These are phyloP conservation scores for Calonectria pauciramosa DNA, from an alignment of 2,329 filamentous ascomycete genomes.

Conservation along the genomic window DNA sequence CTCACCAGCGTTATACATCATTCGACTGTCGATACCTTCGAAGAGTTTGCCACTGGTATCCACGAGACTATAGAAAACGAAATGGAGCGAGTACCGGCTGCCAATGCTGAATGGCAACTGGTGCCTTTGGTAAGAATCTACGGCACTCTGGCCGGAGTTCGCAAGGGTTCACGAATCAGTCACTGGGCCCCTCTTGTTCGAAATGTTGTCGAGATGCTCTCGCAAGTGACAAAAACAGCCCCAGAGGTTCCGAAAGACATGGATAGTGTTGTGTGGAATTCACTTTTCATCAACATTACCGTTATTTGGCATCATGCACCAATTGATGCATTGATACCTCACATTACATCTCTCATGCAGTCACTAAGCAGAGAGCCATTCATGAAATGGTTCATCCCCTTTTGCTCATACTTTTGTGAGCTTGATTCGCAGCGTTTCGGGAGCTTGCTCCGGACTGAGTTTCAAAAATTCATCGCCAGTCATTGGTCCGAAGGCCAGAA, in stretches of 20 bases:
- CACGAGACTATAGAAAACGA: slow-evolving; percentile 61
- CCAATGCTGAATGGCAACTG: slow-evolving; percentile 52
- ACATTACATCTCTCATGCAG: slow-evolving; percentile 75
- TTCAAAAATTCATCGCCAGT: slow-evolving; percentile 85
- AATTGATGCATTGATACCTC: slow-evolving; percentile 82
- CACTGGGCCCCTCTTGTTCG: slow-evolving; percentile 79
- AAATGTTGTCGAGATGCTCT: slow-evolving; percentile 66
- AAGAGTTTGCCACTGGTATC: slow-evolving; percentile 74
- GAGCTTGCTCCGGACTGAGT: slow-evolving; percentile 82
- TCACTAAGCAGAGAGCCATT: slow-evolving; percentile 75
- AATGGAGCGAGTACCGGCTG: slow-evolving; percentile 48
- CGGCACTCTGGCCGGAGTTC: slow-evolving; percentile 80
- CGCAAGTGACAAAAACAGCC: slow-evolving; percentile 57
- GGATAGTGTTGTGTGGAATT: slow-evolving; percentile 66
- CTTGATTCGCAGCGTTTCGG: slow-evolving; percentile 82
- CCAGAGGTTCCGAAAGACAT: slow-evolving; percentile 53
- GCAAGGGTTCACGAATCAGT: slow-evolving; percentile 80
- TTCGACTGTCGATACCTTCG: slow-evolving; percentile 80
- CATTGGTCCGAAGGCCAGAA: slow-evolving; percentile 78
- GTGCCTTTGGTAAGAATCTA: slow-evolving; percentile 71
- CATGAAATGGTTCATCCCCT: slow-evolving; percentile 82
- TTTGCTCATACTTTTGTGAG: slow-evolving; percentile 85
- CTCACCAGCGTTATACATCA: slow-evolving; percentile 88
- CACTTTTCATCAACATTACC: slow-evolving; percentile 69
- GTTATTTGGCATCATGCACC: slow-evolving; percentile 82